phyloP scores from a whole-genome alignment of 768 basidiomycete genomes.

The Leucocoprinus sp. region DNA sequence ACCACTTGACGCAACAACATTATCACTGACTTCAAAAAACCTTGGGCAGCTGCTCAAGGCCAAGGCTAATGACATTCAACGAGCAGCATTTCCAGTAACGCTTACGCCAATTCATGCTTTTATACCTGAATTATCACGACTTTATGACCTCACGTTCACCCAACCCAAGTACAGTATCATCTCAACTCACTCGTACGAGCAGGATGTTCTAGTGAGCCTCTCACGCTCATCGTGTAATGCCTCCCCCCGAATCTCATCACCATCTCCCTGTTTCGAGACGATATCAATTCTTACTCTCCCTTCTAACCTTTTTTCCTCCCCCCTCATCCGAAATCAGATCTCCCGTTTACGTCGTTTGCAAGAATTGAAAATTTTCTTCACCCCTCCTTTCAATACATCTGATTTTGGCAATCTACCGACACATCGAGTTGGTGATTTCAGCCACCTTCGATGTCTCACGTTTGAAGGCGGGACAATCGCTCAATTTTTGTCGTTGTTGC shows the following conservation, averaged over 20 bases:
- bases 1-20: neutral
- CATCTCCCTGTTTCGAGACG: neutral
- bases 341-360: neutral
- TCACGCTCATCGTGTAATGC: neutral
- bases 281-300: neutral
- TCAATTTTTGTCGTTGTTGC: neutral
- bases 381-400: neutral
- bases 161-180: neutral
- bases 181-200: neutral
- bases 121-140: neutral
- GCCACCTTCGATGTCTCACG: neutral
- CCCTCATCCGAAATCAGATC: neutral
- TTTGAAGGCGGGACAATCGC: neutral
- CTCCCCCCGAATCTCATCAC: no score
- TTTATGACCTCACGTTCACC: neutral
- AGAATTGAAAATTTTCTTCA: neutral
- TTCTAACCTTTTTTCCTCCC: neutral
- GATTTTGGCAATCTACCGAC: neutral
- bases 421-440: neutral
- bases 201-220: neutral
- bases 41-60: neutral
- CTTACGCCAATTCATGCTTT: neutral
- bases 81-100: neutral
- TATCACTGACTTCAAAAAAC: neutral
- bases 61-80: neutral